These are phyloP conservation scores for Penicillium frequentans DNA, from an alignment of 2,329 filamentous ascomycete genomes.

Conservation along the genomic window DNA sequence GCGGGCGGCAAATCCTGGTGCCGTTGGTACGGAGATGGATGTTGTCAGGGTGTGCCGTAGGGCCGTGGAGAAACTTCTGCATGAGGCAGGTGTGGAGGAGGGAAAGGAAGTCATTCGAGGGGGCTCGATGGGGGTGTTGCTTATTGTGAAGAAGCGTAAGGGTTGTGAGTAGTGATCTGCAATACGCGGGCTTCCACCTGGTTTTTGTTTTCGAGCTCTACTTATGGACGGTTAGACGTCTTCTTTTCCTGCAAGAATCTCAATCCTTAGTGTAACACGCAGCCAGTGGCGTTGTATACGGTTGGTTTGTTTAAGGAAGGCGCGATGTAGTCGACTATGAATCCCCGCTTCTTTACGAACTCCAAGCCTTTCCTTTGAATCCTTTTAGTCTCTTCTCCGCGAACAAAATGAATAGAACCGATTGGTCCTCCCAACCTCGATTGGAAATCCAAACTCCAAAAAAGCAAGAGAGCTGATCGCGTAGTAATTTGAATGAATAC, in stretches of 20 bases:
- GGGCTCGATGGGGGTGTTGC: neutral
- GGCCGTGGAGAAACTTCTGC: slow-evolving; percentile 24
- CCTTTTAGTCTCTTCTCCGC: no score
- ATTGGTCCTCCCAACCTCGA: no score
- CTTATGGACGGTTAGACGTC: neutral
- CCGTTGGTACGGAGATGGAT: slow-evolving; percentile 39
- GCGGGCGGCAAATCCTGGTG: slow-evolving; percentile 41
- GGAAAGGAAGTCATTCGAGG: slow-evolving; percentile 21
- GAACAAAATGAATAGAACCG: no score
- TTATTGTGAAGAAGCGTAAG: neutral
- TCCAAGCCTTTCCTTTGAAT: no score
- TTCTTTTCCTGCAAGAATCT: neutral
- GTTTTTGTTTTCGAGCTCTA: neutral
- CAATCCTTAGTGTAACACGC: neutral
- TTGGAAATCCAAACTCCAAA: no score
- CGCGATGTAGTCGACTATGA: no score
- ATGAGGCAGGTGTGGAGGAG: slow-evolving; percentile 24
- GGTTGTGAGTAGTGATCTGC: neutral
- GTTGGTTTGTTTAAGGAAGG: no score
- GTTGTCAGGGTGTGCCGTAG: slow-evolving; percentile 27
- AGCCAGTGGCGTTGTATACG: neutral
- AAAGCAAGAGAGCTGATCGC: no score
- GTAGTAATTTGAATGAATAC: no score
- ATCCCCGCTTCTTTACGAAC: no score
- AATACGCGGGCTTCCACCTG: neutral